Percentiles rank a stretch among this genome's conserved stretches.
Evolutionary conservation across 495 filamentous ascomycete genomes (phyloP).

Genomic region (Penicillium diatomitis): DNA sequence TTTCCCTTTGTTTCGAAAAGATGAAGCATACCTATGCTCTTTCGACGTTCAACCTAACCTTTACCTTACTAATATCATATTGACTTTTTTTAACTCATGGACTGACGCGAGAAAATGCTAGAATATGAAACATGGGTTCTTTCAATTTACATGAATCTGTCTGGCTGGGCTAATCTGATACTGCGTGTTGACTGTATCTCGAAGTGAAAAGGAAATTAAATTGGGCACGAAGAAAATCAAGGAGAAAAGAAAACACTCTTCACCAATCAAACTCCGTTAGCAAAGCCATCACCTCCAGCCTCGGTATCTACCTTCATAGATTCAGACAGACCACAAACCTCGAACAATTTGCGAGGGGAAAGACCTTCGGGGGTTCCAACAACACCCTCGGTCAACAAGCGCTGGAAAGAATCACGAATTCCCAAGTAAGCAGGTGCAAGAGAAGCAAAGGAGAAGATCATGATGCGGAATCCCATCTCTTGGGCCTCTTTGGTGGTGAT

Average conservation of each 20-base stretch:
- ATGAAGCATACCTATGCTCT: no score
- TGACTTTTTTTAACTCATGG: no score
- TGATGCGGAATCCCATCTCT: constrained; percentile 54
- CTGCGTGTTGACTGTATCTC: no score
- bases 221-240: no score
- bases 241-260: not conserved
- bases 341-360: constrained; percentile 42
- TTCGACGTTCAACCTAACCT: no score
- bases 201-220: no score
- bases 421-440: constrained; percentile 44
- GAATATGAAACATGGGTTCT: no score
- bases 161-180: no score
- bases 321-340: constrained; percentile 51
- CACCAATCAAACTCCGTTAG: constrained; percentile 23
- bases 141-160: no score
- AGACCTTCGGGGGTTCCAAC: constrained; percentile 39
- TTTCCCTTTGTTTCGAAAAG: no score
- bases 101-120: no score
- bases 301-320: constrained; percentile 47
- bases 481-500: constrained; percentile 48
- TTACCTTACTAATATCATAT: no score
- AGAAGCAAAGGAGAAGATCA: constrained; percentile 50
- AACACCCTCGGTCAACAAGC: constrained; percentile 40
- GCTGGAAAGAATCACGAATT: constrained; percentile 34
- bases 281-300: constrained; percentile 44